Evolutionary conservation across 192 early-diverging fungal species (phyloP).

Genomic region (Linnemannia exigua): DNA sequence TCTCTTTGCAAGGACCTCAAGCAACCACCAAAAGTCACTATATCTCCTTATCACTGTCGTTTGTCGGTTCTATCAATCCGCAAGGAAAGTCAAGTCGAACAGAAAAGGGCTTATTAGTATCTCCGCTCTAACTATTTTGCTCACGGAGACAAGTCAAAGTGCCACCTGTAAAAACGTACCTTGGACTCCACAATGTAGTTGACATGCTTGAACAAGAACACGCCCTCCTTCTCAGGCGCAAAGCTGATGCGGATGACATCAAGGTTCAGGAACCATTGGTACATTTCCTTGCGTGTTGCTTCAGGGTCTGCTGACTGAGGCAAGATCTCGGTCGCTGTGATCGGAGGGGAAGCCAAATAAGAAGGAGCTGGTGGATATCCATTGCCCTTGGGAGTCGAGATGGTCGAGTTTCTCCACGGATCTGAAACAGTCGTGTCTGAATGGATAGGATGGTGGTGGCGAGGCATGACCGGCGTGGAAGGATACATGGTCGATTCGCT

Average conservation of each 20-base stretch:
- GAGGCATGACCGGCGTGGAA: slow-evolving; percentile 22
- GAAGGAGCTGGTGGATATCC: slow-evolving; percentile 50
- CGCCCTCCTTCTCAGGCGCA: slow-evolving; percentile 66
- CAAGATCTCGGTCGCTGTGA: slow-evolving; percentile 10
- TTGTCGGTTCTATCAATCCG: slow-evolving; percentile 51
- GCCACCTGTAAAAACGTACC: slow-evolving; percentile 43
- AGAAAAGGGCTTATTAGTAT: neutral
- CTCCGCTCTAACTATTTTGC: neutral
- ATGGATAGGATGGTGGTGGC: slow-evolving; percentile 44
- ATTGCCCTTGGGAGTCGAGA: slow-evolving; percentile 31
- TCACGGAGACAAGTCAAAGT: neutral
- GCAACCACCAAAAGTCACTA: slow-evolving; percentile 93
- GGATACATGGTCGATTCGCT: slow-evolving; percentile 24
- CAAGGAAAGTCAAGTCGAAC: neutral
- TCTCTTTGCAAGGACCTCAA: slow-evolving; percentile 78
- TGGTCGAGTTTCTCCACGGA: slow-evolving; percentile 65
- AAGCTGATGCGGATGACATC: slow-evolving; percentile 69
- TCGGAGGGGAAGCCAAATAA: slow-evolving; percentile 53
- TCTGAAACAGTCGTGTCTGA: slow-evolving; percentile 56
- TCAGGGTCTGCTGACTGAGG: slow-evolving; percentile 33
- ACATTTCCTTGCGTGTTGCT: slow-evolving; percentile 49
- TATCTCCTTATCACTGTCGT: slow-evolving; percentile 84
- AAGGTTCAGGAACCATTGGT: slow-evolving; percentile 68
- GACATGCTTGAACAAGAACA: slow-evolving; percentile 84
- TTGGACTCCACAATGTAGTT: slow-evolving; percentile 88